Evolutionary conservation across 331 rosid genomes (phyloP).

Genomic region (Rosa hybrid): DNA sequence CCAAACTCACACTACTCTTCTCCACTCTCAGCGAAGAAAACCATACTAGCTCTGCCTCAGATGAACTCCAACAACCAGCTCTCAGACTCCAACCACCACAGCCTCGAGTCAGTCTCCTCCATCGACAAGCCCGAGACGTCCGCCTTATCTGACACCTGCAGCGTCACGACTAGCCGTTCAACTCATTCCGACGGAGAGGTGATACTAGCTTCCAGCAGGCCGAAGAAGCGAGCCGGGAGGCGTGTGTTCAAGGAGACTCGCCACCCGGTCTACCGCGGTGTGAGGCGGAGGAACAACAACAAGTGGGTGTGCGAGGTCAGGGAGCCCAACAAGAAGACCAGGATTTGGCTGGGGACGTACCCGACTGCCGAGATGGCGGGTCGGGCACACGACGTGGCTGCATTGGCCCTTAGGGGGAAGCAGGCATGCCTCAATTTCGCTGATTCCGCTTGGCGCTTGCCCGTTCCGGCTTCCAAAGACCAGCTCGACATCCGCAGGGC

Average conservation of each 20-base stretch:
- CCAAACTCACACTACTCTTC: not conserved
- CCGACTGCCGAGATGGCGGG: slow-evolving; percentile 79
- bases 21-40: too few relatives aligned
- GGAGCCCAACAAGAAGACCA: slow-evolving; percentile 52
- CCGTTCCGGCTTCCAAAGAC: slow-evolving; percentile 39
- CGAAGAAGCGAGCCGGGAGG: slow-evolving; percentile 73
- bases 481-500: slow-evolving; percentile 54
- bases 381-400: slow-evolving; percentile 85
- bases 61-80: not conserved
- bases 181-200: slow-evolving; percentile 45
- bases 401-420: slow-evolving; percentile 50
- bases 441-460: slow-evolving; percentile 58
- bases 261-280: slow-evolving; percentile 79
- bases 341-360: slow-evolving; percentile 88
- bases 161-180: not conserved
- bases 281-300: slow-evolving; percentile 57
- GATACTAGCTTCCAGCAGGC: slow-evolving; percentile 50
- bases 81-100: not conserved
- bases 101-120: not conserved
- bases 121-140: not conserved
- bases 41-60: not conserved
- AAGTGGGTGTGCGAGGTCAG: slow-evolving; percentile 92
- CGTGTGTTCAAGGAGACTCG: slow-evolving; percentile 70
- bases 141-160: slow-evolving; percentile 11
- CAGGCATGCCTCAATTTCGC: slow-evolving; percentile 77